A percentile compares a stretch with the other conserved stretches of the same genome.
phyloP scores from a whole-genome alignment of 2,329 filamentous ascomycete species.

The Chaetomiaceae sp. region DNA sequence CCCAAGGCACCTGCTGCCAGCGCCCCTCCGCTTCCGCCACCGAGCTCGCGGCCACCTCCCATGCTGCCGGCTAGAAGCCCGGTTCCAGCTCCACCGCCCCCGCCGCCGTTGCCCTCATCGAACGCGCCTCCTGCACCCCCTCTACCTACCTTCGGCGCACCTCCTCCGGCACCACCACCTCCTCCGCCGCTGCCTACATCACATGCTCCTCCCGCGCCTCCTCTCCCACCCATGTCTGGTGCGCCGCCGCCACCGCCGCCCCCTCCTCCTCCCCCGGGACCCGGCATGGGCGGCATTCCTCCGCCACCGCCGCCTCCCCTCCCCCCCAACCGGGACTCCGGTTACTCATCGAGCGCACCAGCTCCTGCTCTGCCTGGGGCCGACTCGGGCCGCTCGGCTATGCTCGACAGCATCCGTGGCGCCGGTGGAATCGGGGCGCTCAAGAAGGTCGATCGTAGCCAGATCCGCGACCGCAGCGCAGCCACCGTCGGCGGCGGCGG shows the following conservation, averaged over 20 bases:
- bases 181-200: slow-evolving; percentile 33
- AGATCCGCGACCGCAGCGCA: slow-evolving; percentile 68
- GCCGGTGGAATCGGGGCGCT: slow-evolving; percentile 62
- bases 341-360: slow-evolving; percentile 51
- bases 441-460: slow-evolving; percentile 67
- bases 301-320: slow-evolving; percentile 51
- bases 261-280: slow-evolving; percentile 38
- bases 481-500: slow-evolving; percentile 53
- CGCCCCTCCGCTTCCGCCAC: slow-evolving; percentile 48
- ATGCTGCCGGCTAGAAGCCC: slow-evolving; percentile 35
- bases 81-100: slow-evolving; percentile 35
- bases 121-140: slow-evolving; percentile 31
- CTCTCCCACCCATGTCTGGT: slow-evolving; percentile 33
- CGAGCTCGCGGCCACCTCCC: slow-evolving; percentile 49
- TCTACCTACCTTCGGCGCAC: slow-evolving; percentile 26
- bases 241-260: slow-evolving; percentile 44
- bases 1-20: slow-evolving; percentile 43
- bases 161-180: slow-evolving; percentile 29
- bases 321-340: slow-evolving; percentile 54
- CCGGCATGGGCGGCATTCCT: slow-evolving; percentile 28
- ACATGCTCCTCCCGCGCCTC: slow-evolving; percentile 35
- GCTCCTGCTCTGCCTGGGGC: slow-evolving; percentile 39
- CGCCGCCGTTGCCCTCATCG: slow-evolving; percentile 24
- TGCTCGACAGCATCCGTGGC: slow-evolving; percentile 68
- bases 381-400: slow-evolving; percentile 49